Conservation (phyloP, 768 basidiomycete genomes). For the Trametes meyenii region DNA sequence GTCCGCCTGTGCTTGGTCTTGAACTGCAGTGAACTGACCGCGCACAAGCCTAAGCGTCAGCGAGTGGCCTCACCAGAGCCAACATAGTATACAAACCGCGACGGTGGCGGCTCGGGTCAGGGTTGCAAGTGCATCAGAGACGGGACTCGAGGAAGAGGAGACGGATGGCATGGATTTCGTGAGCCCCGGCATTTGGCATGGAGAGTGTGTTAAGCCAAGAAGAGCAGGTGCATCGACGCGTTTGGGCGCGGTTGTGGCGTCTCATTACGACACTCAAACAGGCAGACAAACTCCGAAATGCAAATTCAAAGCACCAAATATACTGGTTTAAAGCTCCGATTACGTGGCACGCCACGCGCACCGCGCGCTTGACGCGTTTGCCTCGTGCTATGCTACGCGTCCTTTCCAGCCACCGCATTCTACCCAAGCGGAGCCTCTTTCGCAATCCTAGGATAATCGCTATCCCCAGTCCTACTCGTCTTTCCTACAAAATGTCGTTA, state of each 20-base stretch:
- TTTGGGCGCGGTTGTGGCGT: constrained; percentile 23
- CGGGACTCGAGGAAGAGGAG: constrained; percentile 38
- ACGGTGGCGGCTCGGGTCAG: constrained; percentile 44
- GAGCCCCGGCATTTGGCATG: constrained; percentile 10
- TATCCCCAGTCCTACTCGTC: background rate
- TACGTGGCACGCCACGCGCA: background rate
- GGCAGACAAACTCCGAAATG: background rate
- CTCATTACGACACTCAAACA: background rate
- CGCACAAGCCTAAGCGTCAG: background rate
- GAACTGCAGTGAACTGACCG: constrained; percentile 54
- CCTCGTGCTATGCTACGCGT: constrained; percentile 6
- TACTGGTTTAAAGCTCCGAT: background rate
- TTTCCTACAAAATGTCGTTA: constrained; percentile 26
- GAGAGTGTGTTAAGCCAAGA: constrained; percentile 1
- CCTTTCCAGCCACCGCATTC: background rate
- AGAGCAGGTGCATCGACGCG: constrained; percentile 8
- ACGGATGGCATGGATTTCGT: constrained; percentile 20
- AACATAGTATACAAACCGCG: constrained; percentile 36
- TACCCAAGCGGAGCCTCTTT: background rate
- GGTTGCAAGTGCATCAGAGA: constrained; percentile 45
- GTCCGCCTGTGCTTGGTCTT: constrained; percentile 57
- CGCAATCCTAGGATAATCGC: background rate
- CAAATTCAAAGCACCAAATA: background rate
- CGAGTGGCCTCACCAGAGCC: background rate
- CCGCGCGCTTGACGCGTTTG: constrained; percentile 5